Conservation (phyloP, 2,329 filamentous ascomycete species). For the Phialophora expanda region DNA sequence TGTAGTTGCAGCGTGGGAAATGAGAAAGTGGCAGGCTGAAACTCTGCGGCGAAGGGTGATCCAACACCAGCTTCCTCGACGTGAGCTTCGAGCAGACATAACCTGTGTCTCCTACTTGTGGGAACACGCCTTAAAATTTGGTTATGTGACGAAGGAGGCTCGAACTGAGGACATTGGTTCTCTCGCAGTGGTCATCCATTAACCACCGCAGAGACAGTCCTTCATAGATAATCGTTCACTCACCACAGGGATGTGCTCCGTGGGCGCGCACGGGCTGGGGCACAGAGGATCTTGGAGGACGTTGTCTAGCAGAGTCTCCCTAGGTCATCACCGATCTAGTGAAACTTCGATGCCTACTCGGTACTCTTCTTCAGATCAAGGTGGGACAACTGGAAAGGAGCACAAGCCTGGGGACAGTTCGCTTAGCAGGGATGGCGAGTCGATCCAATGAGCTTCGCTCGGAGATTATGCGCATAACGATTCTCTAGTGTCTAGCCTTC, state of each 20-base stretch:
- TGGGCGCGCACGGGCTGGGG: no score
- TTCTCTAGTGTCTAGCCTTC: slow-evolving; percentile 13
- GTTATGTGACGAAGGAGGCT: background rate
- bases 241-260: background rate
- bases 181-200: background rate
- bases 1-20: slow-evolving; percentile 7
- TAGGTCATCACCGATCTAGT: background rate
- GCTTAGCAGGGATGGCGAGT: slow-evolving; percentile 19
- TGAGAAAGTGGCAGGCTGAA: slow-evolving; percentile 18
- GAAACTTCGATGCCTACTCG: background rate
- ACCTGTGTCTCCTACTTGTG: background rate
- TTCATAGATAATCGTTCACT: background rate
- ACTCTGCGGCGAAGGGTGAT: slow-evolving; percentile 6
- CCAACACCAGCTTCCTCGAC: background rate
- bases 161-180: background rate
- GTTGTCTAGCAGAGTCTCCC: background rate
- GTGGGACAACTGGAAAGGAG: slow-evolving; percentile 8
- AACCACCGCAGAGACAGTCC: background rate
- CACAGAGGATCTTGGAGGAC: background rate
- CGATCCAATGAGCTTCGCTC: slow-evolving; percentile 28
- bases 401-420: slow-evolving; percentile 10
- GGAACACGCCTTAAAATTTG: no score
- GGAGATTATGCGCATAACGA: slow-evolving; percentile 32
- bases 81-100: no score
- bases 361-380: background rate